Evolutionary conservation across 768 basidiomycete genomes (phyloP), one percentile per base, ranked within the genome.

Genomic region (Russula olivacea): DNA sequence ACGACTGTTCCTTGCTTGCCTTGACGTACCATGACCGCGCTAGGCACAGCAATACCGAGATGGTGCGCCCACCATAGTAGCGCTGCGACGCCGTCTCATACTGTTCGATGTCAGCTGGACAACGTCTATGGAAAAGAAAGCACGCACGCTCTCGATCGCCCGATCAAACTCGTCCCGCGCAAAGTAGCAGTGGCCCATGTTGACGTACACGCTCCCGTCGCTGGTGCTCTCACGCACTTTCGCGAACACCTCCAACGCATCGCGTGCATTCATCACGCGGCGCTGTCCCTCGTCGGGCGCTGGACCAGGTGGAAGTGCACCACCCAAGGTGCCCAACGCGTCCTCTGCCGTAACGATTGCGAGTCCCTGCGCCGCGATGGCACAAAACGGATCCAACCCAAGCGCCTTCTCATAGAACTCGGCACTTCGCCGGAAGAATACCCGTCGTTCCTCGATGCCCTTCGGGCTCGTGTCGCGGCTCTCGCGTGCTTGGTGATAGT

Each of bases 151-250:
- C 74, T 99, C 95, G 66, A 98, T 95, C 1, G 97, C 96, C 54
- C 91, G 82, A 66, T 98, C 96, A 71, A 88, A 97, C 72, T 99
- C 96, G 63, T 97, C 96, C 55, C 92, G 81, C 21, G 85, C 83
- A 71, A 92, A 96, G 72, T 94, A 90, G 69, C 94, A 97, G 70
- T 98, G 97, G 0, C 95, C 97, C 80, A 98, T 95, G 72, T 99
- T 99, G 70, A 92, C 79, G 71, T 95, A 93, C 4, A 97, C 93
- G 63, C 89, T 89, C 8, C 91, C 92, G 48, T 85, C 83, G 61
- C 84, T 82, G 58, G 93, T 75, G 2, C 86, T 88, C 76, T 98
- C 97, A 59, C 93, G 81, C 56, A 98, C 88, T 74, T 96, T 93
- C 3, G 86, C 88, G 70, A 99, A 93, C 40, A 96, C 81, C 53